These are phyloP conservation scores for Epichloe uncinata DNA, from an alignment of 2,329 filamentous ascomycete genomes.

Conservation along the genomic window DNA sequence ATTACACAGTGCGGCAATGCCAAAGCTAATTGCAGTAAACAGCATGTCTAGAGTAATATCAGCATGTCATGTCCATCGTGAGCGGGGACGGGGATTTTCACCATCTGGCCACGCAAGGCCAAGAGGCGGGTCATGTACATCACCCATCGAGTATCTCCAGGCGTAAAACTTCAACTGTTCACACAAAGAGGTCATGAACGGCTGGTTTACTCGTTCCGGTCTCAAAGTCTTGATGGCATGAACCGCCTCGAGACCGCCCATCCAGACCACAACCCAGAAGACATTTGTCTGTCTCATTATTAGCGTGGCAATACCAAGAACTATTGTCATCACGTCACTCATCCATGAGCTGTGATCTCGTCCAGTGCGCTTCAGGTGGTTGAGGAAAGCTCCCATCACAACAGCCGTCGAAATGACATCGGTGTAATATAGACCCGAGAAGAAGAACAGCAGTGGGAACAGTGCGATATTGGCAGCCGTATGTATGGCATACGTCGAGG, in stretches of 20 bases:
- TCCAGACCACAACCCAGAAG: constrained; percentile 80
- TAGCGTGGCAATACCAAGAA: constrained; percentile 52
- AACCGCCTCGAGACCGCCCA: constrained; percentile 47
- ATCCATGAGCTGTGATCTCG: constrained; percentile 16
- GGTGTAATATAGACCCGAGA: constrained; percentile 89
- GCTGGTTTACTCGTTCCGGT: constrained; percentile 18
- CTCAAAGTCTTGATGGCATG: constrained; percentile 34
- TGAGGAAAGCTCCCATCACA: constrained; percentile 57
- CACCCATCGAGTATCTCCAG: constrained; percentile 33
- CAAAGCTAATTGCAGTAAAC: constrained; percentile 49
- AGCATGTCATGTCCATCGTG: not conserved
- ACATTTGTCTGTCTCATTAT: constrained; percentile 89
- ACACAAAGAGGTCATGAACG: constrained; percentile 17
- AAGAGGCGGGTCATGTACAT: constrained; percentile 42
- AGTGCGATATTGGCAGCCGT: constrained; percentile 67
- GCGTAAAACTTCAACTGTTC: constrained; percentile 25
- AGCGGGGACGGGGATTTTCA: constrained; percentile 15
- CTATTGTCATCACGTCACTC: constrained; percentile 31
- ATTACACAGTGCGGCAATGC: constrained; percentile 40
- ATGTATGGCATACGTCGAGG: constrained; percentile 36
- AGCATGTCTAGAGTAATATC: constrained; percentile 33
- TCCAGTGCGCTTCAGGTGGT: constrained; percentile 34
- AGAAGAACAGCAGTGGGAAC: constrained; percentile 91
- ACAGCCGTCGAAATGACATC: constrained; percentile 71
- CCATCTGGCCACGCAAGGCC: constrained; percentile 35